phyloP scores from a whole-genome alignment of 345 rosid species.

The Tarenaya hassleriana region DNA sequence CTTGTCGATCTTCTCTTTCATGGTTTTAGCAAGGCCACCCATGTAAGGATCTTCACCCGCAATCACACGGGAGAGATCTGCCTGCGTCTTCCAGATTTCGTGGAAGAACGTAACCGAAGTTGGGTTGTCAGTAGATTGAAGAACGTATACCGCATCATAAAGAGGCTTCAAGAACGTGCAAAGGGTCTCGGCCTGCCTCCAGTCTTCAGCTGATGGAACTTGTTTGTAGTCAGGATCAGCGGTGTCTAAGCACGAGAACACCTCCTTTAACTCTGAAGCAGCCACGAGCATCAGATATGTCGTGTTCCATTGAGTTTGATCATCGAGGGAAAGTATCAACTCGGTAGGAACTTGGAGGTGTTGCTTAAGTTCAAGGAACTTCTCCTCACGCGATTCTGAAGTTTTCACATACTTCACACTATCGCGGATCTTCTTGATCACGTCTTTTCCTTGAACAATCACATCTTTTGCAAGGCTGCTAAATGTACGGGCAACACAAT shows the following conservation, averaged over 20 bases:
- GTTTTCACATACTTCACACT: slow-evolving; percentile 61
- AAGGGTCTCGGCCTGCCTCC: slow-evolving; percentile 65
- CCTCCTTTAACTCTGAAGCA: slow-evolving; percentile 66
- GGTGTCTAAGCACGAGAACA: slow-evolving; percentile 69
- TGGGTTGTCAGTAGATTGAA: slow-evolving; percentile 38
- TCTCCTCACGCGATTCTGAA: slow-evolving; percentile 54
- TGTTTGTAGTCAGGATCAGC: slow-evolving; percentile 69
- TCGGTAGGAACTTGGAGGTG: slow-evolving; percentile 53
- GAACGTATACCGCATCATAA: slow-evolving; percentile 46
- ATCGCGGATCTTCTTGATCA: slow-evolving; percentile 58
- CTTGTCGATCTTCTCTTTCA: slow-evolving; percentile 49
- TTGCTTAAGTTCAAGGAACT: slow-evolving; percentile 59
- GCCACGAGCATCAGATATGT: slow-evolving; percentile 68
- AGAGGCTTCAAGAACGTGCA: slow-evolving; percentile 68
- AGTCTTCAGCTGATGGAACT: slow-evolving; percentile 65
- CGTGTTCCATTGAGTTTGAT: slow-evolving; percentile 63
- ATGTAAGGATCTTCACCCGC: slow-evolving; percentile 56
- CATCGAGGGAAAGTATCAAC: slow-evolving; percentile 48
- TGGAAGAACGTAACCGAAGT: slow-evolving; percentile 53
- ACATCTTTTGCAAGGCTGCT: slow-evolving; percentile 50
- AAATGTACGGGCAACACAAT: slow-evolving; percentile 50
- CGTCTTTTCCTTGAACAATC: slow-evolving; percentile 35
- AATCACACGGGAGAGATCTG: slow-evolving; percentile 54
- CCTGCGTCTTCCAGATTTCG: slow-evolving; percentile 69
- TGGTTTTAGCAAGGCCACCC: slow-evolving; percentile 31